phyloP scores from a whole-genome alignment of 768 basidiomycete species.

The Mrakia gelida region DNA sequence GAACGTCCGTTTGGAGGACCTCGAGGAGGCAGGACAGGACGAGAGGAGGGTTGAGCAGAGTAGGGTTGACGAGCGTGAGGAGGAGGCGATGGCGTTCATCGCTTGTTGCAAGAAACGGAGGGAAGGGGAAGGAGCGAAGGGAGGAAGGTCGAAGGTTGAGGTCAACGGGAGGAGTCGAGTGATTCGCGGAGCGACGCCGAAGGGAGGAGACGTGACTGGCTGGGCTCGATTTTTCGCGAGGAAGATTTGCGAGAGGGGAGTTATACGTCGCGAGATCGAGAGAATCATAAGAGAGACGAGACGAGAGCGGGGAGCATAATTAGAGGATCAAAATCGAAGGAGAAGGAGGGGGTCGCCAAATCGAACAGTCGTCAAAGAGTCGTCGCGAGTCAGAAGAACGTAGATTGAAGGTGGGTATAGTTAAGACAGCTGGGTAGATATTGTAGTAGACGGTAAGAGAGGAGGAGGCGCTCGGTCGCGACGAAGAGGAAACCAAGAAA shows the following conservation, averaged over 20 bases:
- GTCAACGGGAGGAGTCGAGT: not conserved
- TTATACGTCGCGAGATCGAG: no score
- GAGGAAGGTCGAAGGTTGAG: not conserved
- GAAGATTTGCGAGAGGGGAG: no score
- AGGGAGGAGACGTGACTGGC: no score
- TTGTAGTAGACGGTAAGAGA: not conserved
- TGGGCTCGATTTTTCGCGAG: no score
- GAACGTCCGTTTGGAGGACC: not conserved
- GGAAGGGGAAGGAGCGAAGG: not conserved
- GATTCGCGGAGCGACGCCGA: not conserved
- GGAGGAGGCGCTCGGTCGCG: not conserved
- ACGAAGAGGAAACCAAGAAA: not conserved
- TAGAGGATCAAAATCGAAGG: no score
- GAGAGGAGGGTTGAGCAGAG: not conserved
- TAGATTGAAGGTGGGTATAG: not conserved
- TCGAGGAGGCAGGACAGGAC: not conserved
- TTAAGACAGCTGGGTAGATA: not conserved
- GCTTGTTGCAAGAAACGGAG: not conserved
- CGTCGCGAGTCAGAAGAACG: no score
- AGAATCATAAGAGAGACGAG: no score
- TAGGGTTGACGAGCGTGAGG: not conserved
- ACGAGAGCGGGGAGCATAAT: no score
- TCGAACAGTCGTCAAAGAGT: no score
- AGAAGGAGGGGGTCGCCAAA: no score
- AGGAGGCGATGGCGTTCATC: constrained; percentile 14